Conservation (phyloP, 176 grass and related monocot species). For the Urochloa ruziziensis region DNA sequence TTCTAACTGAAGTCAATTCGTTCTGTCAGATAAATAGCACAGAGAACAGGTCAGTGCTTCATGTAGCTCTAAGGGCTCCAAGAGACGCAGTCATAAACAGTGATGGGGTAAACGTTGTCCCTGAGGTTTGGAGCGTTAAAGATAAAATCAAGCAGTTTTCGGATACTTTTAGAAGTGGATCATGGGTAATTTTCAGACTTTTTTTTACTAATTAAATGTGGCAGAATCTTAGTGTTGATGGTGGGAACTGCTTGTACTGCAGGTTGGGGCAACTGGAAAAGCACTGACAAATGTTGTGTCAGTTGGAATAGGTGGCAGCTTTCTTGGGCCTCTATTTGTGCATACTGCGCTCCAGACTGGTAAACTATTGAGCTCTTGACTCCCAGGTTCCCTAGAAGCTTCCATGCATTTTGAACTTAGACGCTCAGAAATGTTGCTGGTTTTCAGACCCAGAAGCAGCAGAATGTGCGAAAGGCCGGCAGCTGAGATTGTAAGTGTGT, state of each 20-base stretch:
- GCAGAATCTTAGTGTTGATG: background rate
- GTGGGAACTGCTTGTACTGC: background rate
- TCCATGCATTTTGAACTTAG: background rate
- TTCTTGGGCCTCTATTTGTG: conserved; percentile 92
- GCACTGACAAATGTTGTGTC: conserved; percentile 72
- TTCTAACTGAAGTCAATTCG: background rate
- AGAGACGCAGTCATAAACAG: conserved; percentile 73
- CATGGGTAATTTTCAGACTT: conserved; percentile 58
- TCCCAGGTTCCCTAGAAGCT: background rate
- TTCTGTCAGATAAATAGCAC: conserved; percentile 78
- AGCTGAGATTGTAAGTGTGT: no score
- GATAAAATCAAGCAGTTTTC: conserved; percentile 98
- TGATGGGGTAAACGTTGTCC: conserved; percentile 74
- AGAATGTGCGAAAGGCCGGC: conserved; percentile 13
- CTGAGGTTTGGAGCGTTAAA: conserved; percentile 84
- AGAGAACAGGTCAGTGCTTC: conserved; percentile 82
- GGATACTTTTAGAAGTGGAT: conserved; percentile 75
- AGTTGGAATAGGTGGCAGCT: conserved; percentile 93
- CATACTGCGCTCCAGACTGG: conserved; percentile 78
- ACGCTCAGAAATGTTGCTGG: background rate
- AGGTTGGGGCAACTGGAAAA: conserved; percentile 92
- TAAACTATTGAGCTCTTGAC: conserved; percentile 15
- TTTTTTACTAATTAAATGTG: background rate
- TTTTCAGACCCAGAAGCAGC: conserved; percentile 80
- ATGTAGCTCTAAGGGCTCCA: conserved; percentile 70